Base-by-base conservation (phyloP, 2,329 filamentous ascomycete genomes). In the Fusarium abutilonis region DNA sequence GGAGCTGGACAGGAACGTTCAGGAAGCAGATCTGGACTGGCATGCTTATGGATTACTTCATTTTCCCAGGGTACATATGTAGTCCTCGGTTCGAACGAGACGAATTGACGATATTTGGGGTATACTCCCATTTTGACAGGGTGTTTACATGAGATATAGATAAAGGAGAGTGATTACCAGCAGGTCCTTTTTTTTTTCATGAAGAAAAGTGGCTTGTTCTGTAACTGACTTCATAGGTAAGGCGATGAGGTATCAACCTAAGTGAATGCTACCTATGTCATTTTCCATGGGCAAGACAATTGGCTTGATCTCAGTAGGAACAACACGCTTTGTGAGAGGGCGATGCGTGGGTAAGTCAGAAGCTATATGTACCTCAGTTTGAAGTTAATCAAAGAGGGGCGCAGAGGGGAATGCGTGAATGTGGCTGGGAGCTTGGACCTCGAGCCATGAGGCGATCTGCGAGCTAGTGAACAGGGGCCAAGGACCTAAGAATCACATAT, bases 401-500 rank as follows among this genome's bases (percentile, higher is more conserved):
- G 38, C 48, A 14, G 11, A 34, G 31, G 31, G 31, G 9, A 14
- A 34, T n/a, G 31, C 31, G 31, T 48, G 40, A 34, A 41, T 36
- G 58, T 66, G 57, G 57, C 63, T 59, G 52, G 57, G 45, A 64
- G 62, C 62, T 64, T 64, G 52, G 62, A 44, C 57, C 54, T 48
- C 13, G 9, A 29, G 21, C 48, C 39, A 60, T 55, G 41, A 55
- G 54, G 28, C 38, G 42, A 60, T 60, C 42, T 38, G 40, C 38
- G 32, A 55, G 26, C 48, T 60, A 60, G 56, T 60, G 34, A 29
- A 34, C 38, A 60, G 28, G 48, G 55, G 47, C 13, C 55, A 48
- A 60, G 35, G 26, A 31, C 36, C 39, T 15, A 43, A 48, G 38
- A 44, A 60, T 29, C 31, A 40, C 39, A 57, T 60, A 15, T 32